Conservation (phyloP, 1,284 basidiomycete species). For the Marasmius oreades region DNA sequence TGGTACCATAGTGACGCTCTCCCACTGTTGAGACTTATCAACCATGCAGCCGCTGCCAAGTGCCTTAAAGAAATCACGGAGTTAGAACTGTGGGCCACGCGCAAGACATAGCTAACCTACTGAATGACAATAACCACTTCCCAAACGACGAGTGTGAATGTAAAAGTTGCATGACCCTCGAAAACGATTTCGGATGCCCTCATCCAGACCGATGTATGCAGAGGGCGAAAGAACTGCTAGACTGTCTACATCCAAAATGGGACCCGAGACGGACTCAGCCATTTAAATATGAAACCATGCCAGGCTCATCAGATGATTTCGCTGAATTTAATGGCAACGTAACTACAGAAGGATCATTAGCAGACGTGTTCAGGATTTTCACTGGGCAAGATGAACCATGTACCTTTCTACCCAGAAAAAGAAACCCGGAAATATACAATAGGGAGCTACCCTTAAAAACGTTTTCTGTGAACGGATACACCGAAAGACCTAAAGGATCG, state of each 20-base stretch:
- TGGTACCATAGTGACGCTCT: slow-evolving; percentile 23
- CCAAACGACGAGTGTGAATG: slow-evolving; percentile 4
- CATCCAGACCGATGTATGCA: slow-evolving; percentile 9
- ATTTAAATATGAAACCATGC: slow-evolving; percentile 3
- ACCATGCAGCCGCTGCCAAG: slow-evolving; percentile 5
- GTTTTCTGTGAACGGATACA: too few species aligned
- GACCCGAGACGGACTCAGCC: slow-evolving; percentile 9
- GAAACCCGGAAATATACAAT: too few species aligned
- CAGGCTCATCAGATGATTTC: neutral
- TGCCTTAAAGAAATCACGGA: slow-evolving; percentile 15
- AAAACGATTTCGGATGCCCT: neutral
- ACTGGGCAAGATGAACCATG: neutral
- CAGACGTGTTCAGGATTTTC: slow-evolving; percentile 14
- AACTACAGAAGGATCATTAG: neutral
- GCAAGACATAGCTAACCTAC: neutral
- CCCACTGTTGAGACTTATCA: neutral
- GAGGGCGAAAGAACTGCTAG: slow-evolving; percentile 8
- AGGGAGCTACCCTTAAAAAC: too few species aligned
- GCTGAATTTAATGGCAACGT: slow-evolving; percentile 3
- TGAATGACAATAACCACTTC: neutral
- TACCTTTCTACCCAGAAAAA: too few species aligned
- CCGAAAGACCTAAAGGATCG: too few species aligned
- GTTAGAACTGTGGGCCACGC: slow-evolving; percentile 12
- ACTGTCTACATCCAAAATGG: slow-evolving; percentile 12
- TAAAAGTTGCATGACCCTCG: neutral